Base-by-base conservation (phyloP, 2,329 filamentous ascomycete genomes). In the Fusarium ambrosium region DNA sequence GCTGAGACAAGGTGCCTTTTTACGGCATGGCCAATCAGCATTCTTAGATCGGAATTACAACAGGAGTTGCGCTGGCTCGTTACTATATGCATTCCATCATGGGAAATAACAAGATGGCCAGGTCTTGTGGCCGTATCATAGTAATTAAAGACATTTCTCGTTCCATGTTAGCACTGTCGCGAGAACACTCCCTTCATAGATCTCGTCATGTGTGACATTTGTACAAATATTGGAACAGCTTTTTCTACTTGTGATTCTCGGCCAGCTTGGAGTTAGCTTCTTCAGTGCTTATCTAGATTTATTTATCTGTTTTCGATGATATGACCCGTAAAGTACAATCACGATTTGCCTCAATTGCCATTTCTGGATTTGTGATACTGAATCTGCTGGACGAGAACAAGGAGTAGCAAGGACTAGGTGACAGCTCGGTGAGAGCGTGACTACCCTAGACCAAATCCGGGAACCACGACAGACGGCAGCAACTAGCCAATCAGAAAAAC, bases 151-250 rank as follows among this genome's bases (percentile, higher is more conserved):
- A 22, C 11, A 3, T 14, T 43, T 22, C 13, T 43, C n/a, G 11
- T 43, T 43, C 1, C n/a, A 43, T 43, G 2, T 43, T 13, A 20
- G 41, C n/a, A 20, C n/a, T 13, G n/a, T 6, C 6, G 11, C 6
- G 6, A 3, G 6, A 8, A 43, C n/a, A 22, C n/a, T 43, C 11
- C n/a, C 6, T 13, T 43, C n/a, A 11, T 20, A 4, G 10, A 41
- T 3, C 1, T 20, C 11, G 8, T n/a, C 16, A 8, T n/a, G 4
- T n/a, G 4, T 10, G 8, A n/a, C 8, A n/a, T n/a, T n/a, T 4
- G 2, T 18, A 5, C 1, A 1, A 1, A n/a, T 2, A 1, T 4
- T 5, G 8, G 18, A 39, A 9, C 10, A 13, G 10, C 2, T 13
- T 43, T 11, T 11, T 32, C 29, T 0, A 11, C 29, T 32, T 11